Conservation (phyloP, 305 asterid species). For the Fraxinus xanthoxyloides region DNA sequence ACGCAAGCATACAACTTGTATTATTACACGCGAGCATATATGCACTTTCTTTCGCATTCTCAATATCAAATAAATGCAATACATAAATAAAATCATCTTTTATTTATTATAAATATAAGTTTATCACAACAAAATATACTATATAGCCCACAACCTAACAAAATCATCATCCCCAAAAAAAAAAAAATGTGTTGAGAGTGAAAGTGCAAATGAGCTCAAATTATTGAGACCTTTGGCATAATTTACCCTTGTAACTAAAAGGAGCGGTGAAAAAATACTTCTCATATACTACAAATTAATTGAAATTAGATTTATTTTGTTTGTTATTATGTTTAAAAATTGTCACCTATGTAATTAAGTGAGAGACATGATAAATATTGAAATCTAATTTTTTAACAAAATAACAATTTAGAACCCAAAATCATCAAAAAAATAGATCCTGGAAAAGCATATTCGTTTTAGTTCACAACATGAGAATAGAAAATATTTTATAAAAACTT, state of each 20-base stretch:
- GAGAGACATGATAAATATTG: background rate
- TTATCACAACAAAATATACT: too few species aligned
- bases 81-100: background rate
- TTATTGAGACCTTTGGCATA: background rate
- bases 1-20: background rate
- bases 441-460: background rate
- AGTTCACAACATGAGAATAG: background rate
- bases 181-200: background rate
- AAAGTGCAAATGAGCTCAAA: background rate
- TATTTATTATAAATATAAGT: too few species aligned
- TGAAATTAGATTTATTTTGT: background rate
- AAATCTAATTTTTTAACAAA: background rate
- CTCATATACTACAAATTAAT: background rate
- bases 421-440: background rate
- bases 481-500: background rate
- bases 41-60: background rate
- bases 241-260: background rate
- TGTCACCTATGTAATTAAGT: background rate
- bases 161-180: background rate
- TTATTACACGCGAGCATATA: background rate
- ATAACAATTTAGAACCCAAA: background rate
- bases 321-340: background rate
- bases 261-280: background rate
- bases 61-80: background rate
- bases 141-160: background rate